Percentiles rank a stretch among this genome's conserved stretches.
phyloP scores from a whole-genome alignment of 257 asterid genomes.

The Marsdenia floribunda region DNA sequence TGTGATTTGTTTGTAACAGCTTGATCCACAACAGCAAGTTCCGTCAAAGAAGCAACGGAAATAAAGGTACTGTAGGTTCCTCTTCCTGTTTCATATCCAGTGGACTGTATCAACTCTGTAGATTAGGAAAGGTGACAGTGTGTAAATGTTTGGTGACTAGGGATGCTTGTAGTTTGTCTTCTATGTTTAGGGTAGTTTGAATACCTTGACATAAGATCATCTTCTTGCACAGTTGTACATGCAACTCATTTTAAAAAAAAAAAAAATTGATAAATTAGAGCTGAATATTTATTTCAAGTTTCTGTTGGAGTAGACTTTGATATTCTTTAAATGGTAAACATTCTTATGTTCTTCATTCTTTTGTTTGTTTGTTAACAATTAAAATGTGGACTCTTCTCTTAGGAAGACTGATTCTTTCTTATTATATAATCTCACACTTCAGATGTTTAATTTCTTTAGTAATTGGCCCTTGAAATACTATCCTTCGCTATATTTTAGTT shows the following conservation, averaged over 20 bases:
- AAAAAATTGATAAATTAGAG: background rate
- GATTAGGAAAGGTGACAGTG: conserved; percentile 6
- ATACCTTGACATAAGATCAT: conserved; percentile 12
- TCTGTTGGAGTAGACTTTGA: conserved; percentile 20
- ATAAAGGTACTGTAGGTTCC: conserved; percentile 21
- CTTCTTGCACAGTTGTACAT: conserved; percentile 23
- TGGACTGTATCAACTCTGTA: conserved; percentile 16
- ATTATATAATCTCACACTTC: background rate
- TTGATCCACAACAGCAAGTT: conserved; percentile 44
- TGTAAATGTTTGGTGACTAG: background rate
- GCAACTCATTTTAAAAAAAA: background rate
- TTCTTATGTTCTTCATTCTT: background rate
- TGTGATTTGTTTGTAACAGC: conserved; percentile 34
- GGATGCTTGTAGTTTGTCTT: conserved; percentile 1
- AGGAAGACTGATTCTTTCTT: too few relatives aligned
- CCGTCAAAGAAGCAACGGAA: conserved; percentile 50
- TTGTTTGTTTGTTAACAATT: background rate
- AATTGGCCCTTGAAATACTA: background rate
- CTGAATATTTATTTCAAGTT: conserved; percentile 3
- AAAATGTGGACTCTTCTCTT: background rate
- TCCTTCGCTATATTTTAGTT: background rate
- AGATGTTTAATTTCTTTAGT: background rate
- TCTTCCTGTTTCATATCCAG: conserved; percentile 6
- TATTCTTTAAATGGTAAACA: conserved; percentile 4
- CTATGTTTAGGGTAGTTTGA: conserved; percentile 8